Evolutionary conservation across 2,329 filamentous ascomycete genomes (phyloP), one percentile per base, ranked within the genome.

Genomic region (Orbilia oligospora): DNA sequence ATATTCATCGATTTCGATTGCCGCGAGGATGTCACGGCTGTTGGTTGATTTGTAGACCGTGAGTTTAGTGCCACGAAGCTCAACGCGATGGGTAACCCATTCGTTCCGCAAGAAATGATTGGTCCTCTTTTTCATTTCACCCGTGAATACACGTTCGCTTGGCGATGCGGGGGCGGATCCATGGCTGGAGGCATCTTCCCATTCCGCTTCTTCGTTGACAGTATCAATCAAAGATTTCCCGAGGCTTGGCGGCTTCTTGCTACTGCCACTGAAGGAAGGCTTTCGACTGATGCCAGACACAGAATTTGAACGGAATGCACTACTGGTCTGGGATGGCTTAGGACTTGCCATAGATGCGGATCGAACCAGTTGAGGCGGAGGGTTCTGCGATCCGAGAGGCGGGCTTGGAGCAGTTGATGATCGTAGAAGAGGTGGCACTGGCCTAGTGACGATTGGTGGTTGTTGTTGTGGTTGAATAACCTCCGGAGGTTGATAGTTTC

Each of bases 121-220:
- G 86, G 93, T 93, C 83, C 95, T 93, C 87, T 97, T 97, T 87
- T 93, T 94, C 90, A 99, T 97, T 85, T 91, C 94, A 0, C 96
- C 96, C 63, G 92, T 89, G 84, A 94, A 93, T 38, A 89, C 89
- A 80, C 91, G 85, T 71, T 90, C 89, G 67, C 72, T 76, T 14
- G 81, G 81, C 10, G 81, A 81, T 36, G 81, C 76, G 8, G 81
- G 70, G 18, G 71, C 41, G 5, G 71, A 80, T 27, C 75, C 75
- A 16, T 81, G 78, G 36, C 80, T 81, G n/a, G 81, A 81, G 30
- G 81, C 41, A 53, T 80, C 73, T 61, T 82, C 81, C 81, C 81
- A 82, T 53, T 82, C 81, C 16, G 72, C 81, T 51, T 81, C 81
- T 71, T 83, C 82, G 33, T 82, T 81, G 41, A 83, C 76, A 9